Evolutionary conservation across 2,329 filamentous ascomycete species (phyloP).

Genomic region (Trichophyton verrucosum): DNA sequence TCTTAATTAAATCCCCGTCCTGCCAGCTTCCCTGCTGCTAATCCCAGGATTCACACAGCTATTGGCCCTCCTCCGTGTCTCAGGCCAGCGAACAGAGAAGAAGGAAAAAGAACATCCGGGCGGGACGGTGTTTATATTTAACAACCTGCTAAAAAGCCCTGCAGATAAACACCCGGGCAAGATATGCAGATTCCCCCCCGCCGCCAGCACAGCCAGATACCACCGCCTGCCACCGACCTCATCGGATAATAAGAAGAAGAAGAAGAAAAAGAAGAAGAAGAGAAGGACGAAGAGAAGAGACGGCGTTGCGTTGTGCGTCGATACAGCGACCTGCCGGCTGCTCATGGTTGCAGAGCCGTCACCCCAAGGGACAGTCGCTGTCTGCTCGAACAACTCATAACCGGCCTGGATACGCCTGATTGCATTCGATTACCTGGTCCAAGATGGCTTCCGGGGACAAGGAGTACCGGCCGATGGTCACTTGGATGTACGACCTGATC

Average conservation of each 20-base stretch:
- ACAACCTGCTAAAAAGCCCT: too few relatives aligned
- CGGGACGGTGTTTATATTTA: not conserved
- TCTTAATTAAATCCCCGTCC: too few relatives aligned
- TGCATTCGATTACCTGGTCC: not conserved
- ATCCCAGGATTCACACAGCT: not conserved
- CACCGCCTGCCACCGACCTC: not conserved
- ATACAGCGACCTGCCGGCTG: not conserved
- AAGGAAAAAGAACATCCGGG: not conserved
- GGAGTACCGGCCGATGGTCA: constrained; percentile 33
- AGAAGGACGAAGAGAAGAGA: not conserved
- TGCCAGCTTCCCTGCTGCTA: not conserved
- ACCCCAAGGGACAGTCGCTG: not conserved
- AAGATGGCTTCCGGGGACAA: not conserved
- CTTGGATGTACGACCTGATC: constrained; percentile 40
- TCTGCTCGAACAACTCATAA: not conserved
- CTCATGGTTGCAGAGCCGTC: not conserved
- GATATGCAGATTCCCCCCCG: not conserved
- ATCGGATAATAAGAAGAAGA: not conserved
- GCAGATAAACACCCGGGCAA: not conserved
- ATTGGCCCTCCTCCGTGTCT: not conserved
- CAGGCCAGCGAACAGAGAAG: not conserved
- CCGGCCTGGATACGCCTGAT: not conserved
- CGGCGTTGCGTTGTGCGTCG: too few relatives aligned
- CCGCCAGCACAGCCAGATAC: not conserved
- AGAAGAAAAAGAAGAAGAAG: not conserved